A percentile compares a stretch with the other conserved stretches of the same genome.
Evolutionary conservation across 2,329 filamentous ascomycete genomes (phyloP).

Genomic region (Zarea fungicola): DNA sequence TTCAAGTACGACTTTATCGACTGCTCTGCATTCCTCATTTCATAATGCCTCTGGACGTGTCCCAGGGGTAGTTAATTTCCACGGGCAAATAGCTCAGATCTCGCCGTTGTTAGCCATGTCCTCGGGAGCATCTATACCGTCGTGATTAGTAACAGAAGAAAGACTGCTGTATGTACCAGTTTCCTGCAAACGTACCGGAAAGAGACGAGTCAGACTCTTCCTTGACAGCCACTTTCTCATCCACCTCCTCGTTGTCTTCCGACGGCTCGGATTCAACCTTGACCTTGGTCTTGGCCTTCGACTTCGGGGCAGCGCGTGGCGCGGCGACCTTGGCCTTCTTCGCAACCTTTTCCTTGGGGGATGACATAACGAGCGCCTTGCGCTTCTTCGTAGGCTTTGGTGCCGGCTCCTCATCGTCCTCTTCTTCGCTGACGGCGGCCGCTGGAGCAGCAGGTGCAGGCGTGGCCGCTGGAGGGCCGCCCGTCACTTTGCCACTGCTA

Average conservation of each 20-base stretch:
- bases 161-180: not conserved
- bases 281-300: conserved; percentile 1
- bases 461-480: conserved; percentile 1
- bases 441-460: conserved; percentile 15
- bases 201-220: conserved; percentile 22
- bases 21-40: no score
- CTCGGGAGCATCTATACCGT: not conserved
- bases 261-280: no score
- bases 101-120: not conserved
- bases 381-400: conserved; percentile 9
- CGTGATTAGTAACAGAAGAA: not conserved
- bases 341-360: conserved; percentile 18
- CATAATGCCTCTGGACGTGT: no score
- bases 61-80: no score
- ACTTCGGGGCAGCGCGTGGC: no score
- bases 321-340: conserved; percentile 22
- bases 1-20: no score
- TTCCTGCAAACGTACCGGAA: conserved; percentile 19
- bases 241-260: conserved; percentile 14
- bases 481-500: conserved; percentile 5
- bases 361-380: conserved; percentile 10
- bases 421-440: conserved; percentile 11
- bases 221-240: conserved; percentile 16
- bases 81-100: no score
- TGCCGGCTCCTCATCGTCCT: conserved; percentile 1